A percentile compares a stretch with the other conserved stretches of the same genome.
These are phyloP conservation scores for Epichloe gansuensis DNA, from an alignment of 2,329 filamentous ascomycete species.

Conservation along the genomic window DNA sequence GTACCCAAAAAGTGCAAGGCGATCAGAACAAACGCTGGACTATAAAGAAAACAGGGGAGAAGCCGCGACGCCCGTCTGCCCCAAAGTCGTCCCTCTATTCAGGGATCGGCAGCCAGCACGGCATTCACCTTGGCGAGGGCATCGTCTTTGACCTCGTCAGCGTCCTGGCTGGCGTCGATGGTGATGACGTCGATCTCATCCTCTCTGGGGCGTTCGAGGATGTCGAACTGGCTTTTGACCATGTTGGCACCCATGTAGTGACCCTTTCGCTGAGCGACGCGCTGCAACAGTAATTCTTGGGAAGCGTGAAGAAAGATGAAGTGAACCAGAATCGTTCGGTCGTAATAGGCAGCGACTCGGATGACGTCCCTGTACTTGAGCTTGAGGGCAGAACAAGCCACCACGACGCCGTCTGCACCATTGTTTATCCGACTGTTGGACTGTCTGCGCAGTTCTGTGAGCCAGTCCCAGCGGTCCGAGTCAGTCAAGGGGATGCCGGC, in stretches of 20 bases:
- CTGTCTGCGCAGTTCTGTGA: slow-evolving; percentile 62
- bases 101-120: slow-evolving; percentile 28
- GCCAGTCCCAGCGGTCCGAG: slow-evolving; percentile 95
- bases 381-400: slow-evolving; percentile 93
- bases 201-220: slow-evolving; percentile 65
- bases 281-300: slow-evolving; percentile 60
- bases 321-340: slow-evolving; percentile 63
- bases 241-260: slow-evolving; percentile 96
- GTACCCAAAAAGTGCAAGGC: not conserved
- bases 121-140: slow-evolving; percentile 44
- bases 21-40: not conserved
- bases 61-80: not conserved
- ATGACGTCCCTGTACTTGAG: slow-evolving; percentile 93
- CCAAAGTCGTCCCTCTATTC: not conserved
- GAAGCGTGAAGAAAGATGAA: slow-evolving; percentile 82
- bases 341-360: slow-evolving; percentile 65
- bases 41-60: not conserved
- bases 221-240: slow-evolving; percentile 84
- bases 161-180: slow-evolving; percentile 50
- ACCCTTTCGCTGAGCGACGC: slow-evolving; percentile 61
- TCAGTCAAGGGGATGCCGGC: slow-evolving; percentile 75
- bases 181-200: slow-evolving; percentile 61
- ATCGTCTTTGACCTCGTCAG: slow-evolving; percentile 47
- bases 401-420: slow-evolving; percentile 63
- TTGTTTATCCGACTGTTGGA: slow-evolving; percentile 41